Percentiles rank a stretch among this genome's conserved stretches.
Evolutionary conservation across 805 yeast genomes (phyloP).

Genomic region (Cyberlindnera mycetangii): DNA sequence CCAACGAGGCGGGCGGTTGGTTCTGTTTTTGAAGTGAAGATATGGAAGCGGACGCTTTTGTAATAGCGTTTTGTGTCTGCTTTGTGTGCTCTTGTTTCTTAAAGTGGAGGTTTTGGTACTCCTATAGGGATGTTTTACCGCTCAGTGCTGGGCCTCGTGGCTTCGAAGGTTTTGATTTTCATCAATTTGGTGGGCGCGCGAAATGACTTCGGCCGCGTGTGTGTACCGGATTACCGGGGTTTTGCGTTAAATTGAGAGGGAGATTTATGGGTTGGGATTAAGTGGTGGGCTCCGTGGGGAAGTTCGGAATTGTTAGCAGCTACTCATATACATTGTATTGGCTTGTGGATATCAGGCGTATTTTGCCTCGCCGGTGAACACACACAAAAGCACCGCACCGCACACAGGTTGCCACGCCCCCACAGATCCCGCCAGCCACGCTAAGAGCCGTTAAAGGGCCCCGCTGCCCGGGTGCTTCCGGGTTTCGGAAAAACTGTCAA

Average conservation of each 20-base stretch:
- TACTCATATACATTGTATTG: no score
- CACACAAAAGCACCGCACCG: neutral
- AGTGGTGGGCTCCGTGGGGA: no score
- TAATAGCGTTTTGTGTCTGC: no score
- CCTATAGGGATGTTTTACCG: neutral
- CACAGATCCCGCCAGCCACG: conserved; percentile 1
- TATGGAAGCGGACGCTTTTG: no score
- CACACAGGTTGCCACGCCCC: neutral
- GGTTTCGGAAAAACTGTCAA: conserved; percentile 4
- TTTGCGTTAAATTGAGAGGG: no score
- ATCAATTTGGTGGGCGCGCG: conserved; percentile 11
- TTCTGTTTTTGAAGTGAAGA: neutral
- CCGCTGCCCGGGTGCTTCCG: conserved; percentile 2
- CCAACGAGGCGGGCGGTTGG: neutral
- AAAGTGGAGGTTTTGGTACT: no score
- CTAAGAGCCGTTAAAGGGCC: neutral
- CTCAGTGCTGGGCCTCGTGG: neutral
- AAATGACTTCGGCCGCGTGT: conserved; percentile 11
- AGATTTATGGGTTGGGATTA: no score
- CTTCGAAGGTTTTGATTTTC: conserved; percentile 11
- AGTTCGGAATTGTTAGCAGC: no score
- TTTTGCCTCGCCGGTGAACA: no score
- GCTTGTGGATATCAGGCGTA: no score
- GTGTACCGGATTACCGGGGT: no score
- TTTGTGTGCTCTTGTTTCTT: no score